Evolutionary conservation across 2,329 filamentous ascomycete species (phyloP).

Genomic region (Pseudogymnoascus sp.): DNA sequence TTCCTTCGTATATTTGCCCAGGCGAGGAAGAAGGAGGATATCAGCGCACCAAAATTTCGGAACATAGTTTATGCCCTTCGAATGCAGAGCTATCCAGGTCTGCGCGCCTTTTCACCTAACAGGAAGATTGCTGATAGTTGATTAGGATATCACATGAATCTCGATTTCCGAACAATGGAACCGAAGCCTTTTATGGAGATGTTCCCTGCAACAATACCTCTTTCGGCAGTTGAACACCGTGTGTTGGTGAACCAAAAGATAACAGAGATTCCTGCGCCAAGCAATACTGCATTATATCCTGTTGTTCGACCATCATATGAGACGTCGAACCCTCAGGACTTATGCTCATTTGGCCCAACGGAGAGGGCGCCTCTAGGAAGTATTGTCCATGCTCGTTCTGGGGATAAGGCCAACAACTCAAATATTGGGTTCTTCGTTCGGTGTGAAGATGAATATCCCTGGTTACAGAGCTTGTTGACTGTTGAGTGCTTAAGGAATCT

Average conservation of each 20-base stretch:
- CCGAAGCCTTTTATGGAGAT: constrained; percentile 40
- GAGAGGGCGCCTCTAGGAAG: constrained; percentile 22
- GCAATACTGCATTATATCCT: constrained; percentile 12
- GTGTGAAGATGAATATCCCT: constrained; percentile 16
- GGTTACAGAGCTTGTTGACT: constrained; percentile 17
- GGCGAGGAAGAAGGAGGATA: not conserved
- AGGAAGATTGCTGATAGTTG: too few relatives aligned
- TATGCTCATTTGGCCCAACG: constrained; percentile 25
- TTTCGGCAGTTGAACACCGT: too few relatives aligned
- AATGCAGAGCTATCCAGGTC: constrained; percentile 35
- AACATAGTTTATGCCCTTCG: constrained; percentile 28
- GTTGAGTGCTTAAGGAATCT: constrained; percentile 13
- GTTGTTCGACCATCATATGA: constrained; percentile 16
- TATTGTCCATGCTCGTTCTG: constrained; percentile 31
- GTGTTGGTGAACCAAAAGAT: too few relatives aligned
- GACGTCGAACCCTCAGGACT: not conserved
- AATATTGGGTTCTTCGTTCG: constrained; percentile 32
- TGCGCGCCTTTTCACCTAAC: too few relatives aligned
- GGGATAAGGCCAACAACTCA: constrained; percentile 31
- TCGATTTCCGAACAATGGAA: constrained; percentile 38
- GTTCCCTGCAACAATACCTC: constrained; percentile 23
- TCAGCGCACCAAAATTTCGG: not conserved
- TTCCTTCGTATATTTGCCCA: not conserved
- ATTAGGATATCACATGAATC: constrained; percentile 35
- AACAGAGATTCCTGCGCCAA: too few relatives aligned